Evolutionary conservation across 2,329 filamentous ascomycete genomes (phyloP).

Genomic region (Colletotrichum caudatum): DNA sequence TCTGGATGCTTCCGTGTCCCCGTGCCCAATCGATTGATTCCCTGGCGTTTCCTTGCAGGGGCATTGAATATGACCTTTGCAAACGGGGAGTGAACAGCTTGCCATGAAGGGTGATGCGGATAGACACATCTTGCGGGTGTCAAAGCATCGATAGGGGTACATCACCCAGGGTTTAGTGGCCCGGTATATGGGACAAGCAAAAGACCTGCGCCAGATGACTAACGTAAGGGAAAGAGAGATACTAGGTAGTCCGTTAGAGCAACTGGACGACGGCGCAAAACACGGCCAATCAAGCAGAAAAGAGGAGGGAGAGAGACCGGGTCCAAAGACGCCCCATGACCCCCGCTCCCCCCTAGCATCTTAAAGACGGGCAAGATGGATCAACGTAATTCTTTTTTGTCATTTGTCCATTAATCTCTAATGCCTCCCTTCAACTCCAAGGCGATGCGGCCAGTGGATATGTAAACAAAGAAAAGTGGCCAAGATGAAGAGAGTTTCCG

Average conservation of each 20-base stretch:
- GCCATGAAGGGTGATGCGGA: too few relatives aligned
- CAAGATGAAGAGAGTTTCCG: slow-evolving; percentile 33
- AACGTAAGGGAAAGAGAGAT: background rate
- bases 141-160: too few relatives aligned
- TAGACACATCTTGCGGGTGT: too few relatives aligned
- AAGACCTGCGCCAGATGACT: too few relatives aligned
- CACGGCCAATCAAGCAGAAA: background rate
- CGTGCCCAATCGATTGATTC: too few relatives aligned
- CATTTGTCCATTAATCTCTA: slow-evolving; percentile 42
- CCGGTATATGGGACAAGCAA: too few relatives aligned
- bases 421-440: slow-evolving; percentile 42
- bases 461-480: slow-evolving; percentile 43
- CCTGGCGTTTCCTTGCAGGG: background rate
- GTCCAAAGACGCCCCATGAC: background rate
- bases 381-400: slow-evolving; percentile 38
- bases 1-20: background rate
- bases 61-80: background rate
- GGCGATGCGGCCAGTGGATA: slow-evolving; percentile 43
- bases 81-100: too few relatives aligned
- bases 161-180: too few relatives aligned
- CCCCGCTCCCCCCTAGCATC: background rate
- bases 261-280: too few relatives aligned
- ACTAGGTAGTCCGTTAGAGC: background rate
- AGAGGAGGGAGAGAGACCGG: background rate
- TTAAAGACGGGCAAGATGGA: background rate